These are phyloP conservation scores for Acacia crassicarpa DNA, from an alignment of 306 rosid genomes.

Conservation along the genomic window DNA sequence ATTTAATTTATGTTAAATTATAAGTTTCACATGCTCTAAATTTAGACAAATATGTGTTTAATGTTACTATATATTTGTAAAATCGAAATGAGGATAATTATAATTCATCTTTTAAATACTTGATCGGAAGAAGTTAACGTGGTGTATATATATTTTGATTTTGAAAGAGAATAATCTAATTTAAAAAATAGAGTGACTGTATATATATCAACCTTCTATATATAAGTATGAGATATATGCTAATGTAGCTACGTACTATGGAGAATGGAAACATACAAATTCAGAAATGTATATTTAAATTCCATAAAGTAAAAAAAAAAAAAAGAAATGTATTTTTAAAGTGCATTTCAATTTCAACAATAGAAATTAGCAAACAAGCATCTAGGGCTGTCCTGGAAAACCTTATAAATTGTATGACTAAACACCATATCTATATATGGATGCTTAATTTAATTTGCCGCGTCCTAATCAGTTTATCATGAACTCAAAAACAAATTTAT, in stretches of 20 bases:
- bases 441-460: neutral
- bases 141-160: neutral
- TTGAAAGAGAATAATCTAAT: neutral
- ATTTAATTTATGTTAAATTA: too few relatives aligned
- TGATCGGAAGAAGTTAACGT: neutral
- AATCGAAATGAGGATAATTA: neutral
- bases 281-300: neutral
- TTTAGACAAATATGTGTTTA: too few relatives aligned
- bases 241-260: too few relatives aligned
- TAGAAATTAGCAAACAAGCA: neutral
- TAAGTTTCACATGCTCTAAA: too few relatives aligned
- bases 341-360: neutral
- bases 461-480: neutral
- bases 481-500: too few relatives aligned
- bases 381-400: neutral
- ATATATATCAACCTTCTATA: too few relatives aligned
- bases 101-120: too few relatives aligned
- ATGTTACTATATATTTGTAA: too few relatives aligned
- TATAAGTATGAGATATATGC: too few relatives aligned
- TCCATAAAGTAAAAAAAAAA: too few relatives aligned
- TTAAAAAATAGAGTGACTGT: neutral
- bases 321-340: neutral
- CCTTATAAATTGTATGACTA: neutral
- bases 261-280: neutral
- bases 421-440: neutral